Conservation (phyloP, 2,329 filamentous ascomycete genomes). For the Fusarium sp. region DNA sequence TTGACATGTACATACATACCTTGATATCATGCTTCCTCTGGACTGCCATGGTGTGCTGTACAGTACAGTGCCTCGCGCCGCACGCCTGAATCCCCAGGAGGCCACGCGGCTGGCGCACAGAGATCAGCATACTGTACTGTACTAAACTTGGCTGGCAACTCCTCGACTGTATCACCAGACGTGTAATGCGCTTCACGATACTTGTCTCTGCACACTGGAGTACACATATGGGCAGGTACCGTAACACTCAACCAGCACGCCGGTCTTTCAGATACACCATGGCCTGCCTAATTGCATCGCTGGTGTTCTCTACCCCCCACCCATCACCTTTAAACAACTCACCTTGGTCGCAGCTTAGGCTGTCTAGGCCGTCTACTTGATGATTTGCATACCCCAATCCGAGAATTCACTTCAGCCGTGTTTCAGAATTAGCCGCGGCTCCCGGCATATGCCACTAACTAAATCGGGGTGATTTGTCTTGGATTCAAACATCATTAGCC, state of each 20-base stretch:
- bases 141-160: background rate
- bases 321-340: constrained; percentile 1
- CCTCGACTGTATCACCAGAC: background rate
- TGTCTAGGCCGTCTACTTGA: background rate
- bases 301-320: background rate
- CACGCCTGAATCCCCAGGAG: background rate
- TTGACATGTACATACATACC: background rate
- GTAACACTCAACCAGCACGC: background rate
- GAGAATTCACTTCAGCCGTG: constrained; percentile 15
- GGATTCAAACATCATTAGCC: constrained; percentile 25
- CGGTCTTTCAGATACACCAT: background rate
- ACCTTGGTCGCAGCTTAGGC: background rate
- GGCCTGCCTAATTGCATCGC: background rate
- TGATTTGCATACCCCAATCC: background rate
- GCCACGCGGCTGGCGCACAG: constrained; percentile 21
- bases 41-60: background rate
- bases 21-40: background rate
- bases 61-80: background rate
- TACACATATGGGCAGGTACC: background rate
- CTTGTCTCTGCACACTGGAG: background rate
- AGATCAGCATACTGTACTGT: constrained; percentile 2
- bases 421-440: constrained; percentile 24
- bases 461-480: constrained; percentile 26
- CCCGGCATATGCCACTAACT: constrained; percentile 31
- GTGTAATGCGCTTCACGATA: background rate